Conservation (phyloP, 306 rosid genomes). For the Dryas octopetala region DNA sequence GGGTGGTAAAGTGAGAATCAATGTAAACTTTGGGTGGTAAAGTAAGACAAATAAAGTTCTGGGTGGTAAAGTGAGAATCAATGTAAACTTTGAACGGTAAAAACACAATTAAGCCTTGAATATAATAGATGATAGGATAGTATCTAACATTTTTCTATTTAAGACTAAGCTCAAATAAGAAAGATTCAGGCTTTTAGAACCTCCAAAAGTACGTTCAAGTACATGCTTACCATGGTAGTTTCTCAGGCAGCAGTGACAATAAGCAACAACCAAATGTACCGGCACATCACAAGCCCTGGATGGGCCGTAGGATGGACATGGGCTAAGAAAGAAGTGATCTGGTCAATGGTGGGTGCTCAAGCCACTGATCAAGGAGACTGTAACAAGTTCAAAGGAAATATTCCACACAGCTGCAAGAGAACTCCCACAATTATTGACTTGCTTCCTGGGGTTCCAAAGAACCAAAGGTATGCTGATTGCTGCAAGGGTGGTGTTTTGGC, state of each 20-base stretch:
- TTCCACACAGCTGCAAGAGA: slow-evolving; percentile 73
- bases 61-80: too few relatives aligned
- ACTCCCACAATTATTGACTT: slow-evolving; percentile 65
- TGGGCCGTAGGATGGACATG: slow-evolving; percentile 84
- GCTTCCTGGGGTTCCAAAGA: slow-evolving; percentile 62
- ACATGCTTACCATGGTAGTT: neutral
- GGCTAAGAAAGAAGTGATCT: slow-evolving; percentile 76
- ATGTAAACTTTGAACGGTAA: too few relatives aligned
- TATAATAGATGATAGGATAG: too few relatives aligned
- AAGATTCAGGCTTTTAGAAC: neutral
- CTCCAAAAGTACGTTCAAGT: neutral
- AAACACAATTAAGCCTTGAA: too few relatives aligned
- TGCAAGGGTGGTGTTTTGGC: slow-evolving; percentile 70
- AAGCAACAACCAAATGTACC: slow-evolving; percentile 62
- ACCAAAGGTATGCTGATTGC: slow-evolving; percentile 58
- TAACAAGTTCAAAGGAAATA: slow-evolving; percentile 62
- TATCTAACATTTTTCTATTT: too few relatives aligned
- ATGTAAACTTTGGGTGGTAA: too few relatives aligned
- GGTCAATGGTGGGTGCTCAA: slow-evolving; percentile 81
- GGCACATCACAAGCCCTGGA: slow-evolving; percentile 61
- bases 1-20: too few relatives aligned
- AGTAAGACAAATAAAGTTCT: too few relatives aligned
- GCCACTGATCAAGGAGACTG: slow-evolving; percentile 84
- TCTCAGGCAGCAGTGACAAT: slow-evolving; percentile 65
- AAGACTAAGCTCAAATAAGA: too few relatives aligned